Evolutionary conservation across 2,329 filamentous ascomycete genomes (phyloP).

Genomic region (Trichoderma brevicompactum): DNA sequence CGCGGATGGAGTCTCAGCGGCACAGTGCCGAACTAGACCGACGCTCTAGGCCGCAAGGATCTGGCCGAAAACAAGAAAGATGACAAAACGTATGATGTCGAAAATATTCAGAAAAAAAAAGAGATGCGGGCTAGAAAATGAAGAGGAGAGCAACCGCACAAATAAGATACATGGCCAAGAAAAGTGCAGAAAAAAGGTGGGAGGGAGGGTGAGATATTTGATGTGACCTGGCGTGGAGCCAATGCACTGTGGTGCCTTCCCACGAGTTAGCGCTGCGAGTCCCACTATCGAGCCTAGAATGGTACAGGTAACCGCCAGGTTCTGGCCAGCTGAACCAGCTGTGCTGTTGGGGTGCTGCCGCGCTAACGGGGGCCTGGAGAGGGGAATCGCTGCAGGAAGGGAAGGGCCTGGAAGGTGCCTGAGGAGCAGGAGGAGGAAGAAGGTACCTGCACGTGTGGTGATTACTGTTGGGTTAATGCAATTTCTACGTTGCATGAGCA

Average conservation of each 20-base stretch:
- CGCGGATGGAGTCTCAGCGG: constrained; percentile 9
- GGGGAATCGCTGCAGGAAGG: neutral
- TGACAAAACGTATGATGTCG: neutral
- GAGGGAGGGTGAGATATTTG: constrained; percentile 26
- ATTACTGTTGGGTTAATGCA: neutral
- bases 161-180: neutral
- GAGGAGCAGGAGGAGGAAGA: neutral
- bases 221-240: constrained; percentile 26
- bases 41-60: neutral
- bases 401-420: constrained; percentile 1
- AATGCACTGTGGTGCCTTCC: neutral
- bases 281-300: constrained; percentile 22
- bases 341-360: constrained; percentile 6
- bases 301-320: constrained; percentile 11
- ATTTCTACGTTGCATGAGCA: too few species aligned
- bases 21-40: constrained; percentile 2
- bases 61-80: neutral
- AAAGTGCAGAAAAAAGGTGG: constrained; percentile 11
- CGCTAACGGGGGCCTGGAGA: constrained; percentile 20
- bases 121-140: neutral
- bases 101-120: neutral
- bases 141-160: constrained; percentile 3
- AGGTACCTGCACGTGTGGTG: neutral
- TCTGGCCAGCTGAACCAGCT: constrained; percentile 20
- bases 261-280: constrained; percentile 22